Evolutionary conservation across 2,329 filamentous ascomycete species (phyloP).

Genomic region (Pseudofabraea citricarpa): DNA sequence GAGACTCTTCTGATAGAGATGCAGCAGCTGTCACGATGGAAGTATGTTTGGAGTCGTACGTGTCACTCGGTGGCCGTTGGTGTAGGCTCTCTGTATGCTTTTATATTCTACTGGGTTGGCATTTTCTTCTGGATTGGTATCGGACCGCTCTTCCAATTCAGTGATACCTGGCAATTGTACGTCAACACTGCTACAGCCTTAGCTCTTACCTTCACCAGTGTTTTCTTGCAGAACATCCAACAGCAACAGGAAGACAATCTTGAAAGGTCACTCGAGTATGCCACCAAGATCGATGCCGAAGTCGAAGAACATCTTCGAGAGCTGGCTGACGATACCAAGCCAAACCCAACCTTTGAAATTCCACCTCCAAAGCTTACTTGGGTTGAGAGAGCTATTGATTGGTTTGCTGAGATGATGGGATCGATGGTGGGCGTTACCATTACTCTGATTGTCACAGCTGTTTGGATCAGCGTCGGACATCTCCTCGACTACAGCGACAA

Average conservation of each 20-base stretch:
- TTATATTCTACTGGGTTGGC: slow-evolving; percentile 31
- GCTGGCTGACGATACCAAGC: slow-evolving; percentile 28
- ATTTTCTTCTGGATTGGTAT: slow-evolving; percentile 31
- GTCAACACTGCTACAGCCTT: slow-evolving; percentile 40
- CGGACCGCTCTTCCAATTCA: slow-evolving; percentile 25
- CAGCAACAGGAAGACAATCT: slow-evolving; percentile 31
- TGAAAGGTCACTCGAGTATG: slow-evolving; percentile 26
- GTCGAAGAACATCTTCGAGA: slow-evolving; percentile 30
- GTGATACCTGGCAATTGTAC: slow-evolving; percentile 34
- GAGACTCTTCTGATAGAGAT: slow-evolving; percentile 11
- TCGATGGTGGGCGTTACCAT: slow-evolving; percentile 35
- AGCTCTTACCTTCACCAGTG: slow-evolving; percentile 34
- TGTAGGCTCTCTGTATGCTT: slow-evolving; percentile 27
- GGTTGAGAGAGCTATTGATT: slow-evolving; percentile 34
- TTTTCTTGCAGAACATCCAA: slow-evolving; percentile 35
- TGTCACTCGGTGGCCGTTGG: slow-evolving; percentile 14
- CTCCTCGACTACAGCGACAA: slow-evolving; percentile 35
- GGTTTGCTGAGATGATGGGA: slow-evolving; percentile 38
- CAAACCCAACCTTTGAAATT: slow-evolving; percentile 30
- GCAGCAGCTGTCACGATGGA: slow-evolving; percentile 5
- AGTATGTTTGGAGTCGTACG: slow-evolving; percentile 10
- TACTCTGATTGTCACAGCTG: slow-evolving; percentile 30
- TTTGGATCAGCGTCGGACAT: slow-evolving; percentile 35
- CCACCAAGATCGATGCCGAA: slow-evolving; percentile 30
- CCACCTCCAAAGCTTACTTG: slow-evolving; percentile 26